Conservation (phyloP, 2,329 filamentous ascomycete species). For the Arachnomyces sp. region DNA sequence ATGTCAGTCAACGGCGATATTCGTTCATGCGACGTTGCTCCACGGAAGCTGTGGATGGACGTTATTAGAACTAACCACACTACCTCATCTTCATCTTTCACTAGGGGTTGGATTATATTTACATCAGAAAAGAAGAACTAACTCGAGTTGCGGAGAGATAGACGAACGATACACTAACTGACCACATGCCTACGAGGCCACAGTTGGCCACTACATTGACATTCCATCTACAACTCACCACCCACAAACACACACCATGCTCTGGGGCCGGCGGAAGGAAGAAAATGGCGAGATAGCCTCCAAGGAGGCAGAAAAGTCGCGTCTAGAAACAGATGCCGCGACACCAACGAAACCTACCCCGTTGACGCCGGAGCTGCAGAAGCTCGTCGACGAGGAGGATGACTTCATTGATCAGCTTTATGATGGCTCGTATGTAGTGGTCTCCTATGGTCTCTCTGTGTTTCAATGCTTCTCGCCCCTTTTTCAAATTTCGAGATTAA, state of each 20-base stretch:
- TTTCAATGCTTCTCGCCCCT: neutral
- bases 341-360: slow-evolving; percentile 33
- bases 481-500: too few species aligned
- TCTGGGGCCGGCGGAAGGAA: slow-evolving; percentile 25
- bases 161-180: too few species aligned
- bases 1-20: too few species aligned
- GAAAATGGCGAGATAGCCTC: slow-evolving; percentile 9
- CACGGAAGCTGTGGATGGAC: too few species aligned
- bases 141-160: too few species aligned
- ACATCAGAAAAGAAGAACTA: too few species aligned
- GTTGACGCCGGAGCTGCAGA: slow-evolving; percentile 44
- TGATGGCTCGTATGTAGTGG: slow-evolving; percentile 61
- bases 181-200: too few species aligned
- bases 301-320: slow-evolving; percentile 24
- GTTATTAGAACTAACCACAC: too few species aligned
- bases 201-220: neutral
- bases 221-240: neutral
- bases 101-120: too few species aligned
- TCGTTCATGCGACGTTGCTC: too few species aligned
- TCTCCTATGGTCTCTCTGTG: neutral
- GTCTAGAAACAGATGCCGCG: slow-evolving; percentile 12
- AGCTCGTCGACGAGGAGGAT: slow-evolving; percentile 54
- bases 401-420: slow-evolving; percentile 69
- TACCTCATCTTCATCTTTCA: too few species aligned
- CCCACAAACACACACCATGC: slow-evolving; percentile 18